Evolutionary conservation across 805 yeast genomes (phyloP), one percentile per base, ranked within the genome.

Genomic region (Vanderwaltozyma yarrowii): DNA sequence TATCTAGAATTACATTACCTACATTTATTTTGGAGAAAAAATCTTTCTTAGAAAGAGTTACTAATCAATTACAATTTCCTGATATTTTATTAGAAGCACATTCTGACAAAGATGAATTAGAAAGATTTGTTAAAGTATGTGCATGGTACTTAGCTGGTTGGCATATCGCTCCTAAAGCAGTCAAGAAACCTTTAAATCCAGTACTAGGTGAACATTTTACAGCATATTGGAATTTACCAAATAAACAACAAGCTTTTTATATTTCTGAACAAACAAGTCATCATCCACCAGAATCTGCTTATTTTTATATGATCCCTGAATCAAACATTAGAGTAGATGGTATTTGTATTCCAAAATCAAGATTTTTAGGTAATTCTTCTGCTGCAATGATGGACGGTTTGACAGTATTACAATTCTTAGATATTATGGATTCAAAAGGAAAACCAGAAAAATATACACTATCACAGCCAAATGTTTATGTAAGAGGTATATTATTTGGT

Each of bases 81-180:
- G 75, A 78, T 27, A 63, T 87, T 24, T 60, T 88, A 30, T 54
- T 86, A 6, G 70, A 73, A 18, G 96, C 96, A 0, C 80, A 80
- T 45, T 51, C 52, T 3, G 64, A 71, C 3, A 56, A 58, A 2
- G 83, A 82, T 45, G 76, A 78, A 2, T 51, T 80, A 17, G 69
- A 74, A 40, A 71, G 97, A 41, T 88, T 92, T 50, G 54, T 85
- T 6, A 64, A 73, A 32, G 79, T 89, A 7, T 78, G 82, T 17
- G 76, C 77, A 52, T 89, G 96, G 95, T 92, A 92, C 58, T 69
- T 92, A 60, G 75, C 96, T 3, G 86, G 94, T 34, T 92, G 97
- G 97, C 96, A 92, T 56, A 92, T 92, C 58, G 92, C 96, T 1
- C 98, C 97, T 21, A 89, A 89, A 57, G 98, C 97, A 3, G 98